Evolutionary conservation across 179 eudicot genomes (phyloP).

Genomic region (Beta macrorhiza): DNA sequence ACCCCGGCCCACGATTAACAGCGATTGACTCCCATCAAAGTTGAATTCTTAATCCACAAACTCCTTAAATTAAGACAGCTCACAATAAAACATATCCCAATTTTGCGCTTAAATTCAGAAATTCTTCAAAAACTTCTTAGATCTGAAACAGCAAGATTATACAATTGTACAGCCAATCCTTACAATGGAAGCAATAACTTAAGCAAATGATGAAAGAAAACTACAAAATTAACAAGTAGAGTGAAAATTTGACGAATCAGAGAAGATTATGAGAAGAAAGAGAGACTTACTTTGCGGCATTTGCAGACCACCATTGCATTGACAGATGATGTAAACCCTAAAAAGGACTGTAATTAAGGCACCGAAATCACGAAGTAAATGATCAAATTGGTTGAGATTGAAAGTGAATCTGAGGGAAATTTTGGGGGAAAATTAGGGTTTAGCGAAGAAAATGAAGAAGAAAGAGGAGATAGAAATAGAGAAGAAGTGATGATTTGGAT

Average conservation of each 20-base stretch:
- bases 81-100: not conserved
- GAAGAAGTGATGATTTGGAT: not conserved
- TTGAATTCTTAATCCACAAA: not conserved
- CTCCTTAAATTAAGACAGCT: too few species aligned
- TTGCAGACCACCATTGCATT: constrained; percentile 95
- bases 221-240: not conserved
- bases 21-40: not conserved
- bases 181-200: not conserved
- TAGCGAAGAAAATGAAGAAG: not conserved
- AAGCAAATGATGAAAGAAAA: not conserved
- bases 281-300: constrained; percentile 75
- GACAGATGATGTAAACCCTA: constrained; percentile 20
- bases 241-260: not conserved
- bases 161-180: not conserved
- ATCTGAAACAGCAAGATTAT: not conserved
- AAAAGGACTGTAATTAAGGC: constrained; percentile 11
- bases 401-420: not conserved
- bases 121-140: not conserved
- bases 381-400: constrained; percentile 8
- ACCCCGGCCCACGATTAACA: not conserved
- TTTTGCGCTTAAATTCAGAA: not conserved
- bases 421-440: constrained; percentile 33
- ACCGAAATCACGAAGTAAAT: not conserved
- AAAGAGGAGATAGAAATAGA: constrained; percentile 7
- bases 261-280: not conserved